These are phyloP conservation scores for Cladophialophora exuberans DNA, from an alignment of 2,329 filamentous ascomycete genomes.

Conservation along the genomic window DNA sequence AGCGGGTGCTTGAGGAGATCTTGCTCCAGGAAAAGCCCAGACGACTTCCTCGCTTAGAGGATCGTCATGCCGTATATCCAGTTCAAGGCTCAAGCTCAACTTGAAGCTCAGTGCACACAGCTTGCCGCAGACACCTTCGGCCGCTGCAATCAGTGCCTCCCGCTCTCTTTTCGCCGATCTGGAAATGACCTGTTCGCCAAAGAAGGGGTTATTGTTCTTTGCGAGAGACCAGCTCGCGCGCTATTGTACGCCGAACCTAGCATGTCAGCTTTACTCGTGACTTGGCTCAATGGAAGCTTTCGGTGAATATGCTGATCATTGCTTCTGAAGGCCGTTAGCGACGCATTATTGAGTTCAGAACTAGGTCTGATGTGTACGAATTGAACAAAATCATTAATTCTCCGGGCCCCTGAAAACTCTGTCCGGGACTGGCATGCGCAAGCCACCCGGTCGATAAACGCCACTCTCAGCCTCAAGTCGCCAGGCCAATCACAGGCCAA, in stretches of 20 bases:
- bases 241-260: constrained; percentile 11
- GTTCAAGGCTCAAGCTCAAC: no score
- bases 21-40: no score
- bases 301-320: background rate
- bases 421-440: background rate
- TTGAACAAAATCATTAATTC: no score
- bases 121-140: no score
- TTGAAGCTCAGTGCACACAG: no score
- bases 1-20: no score
- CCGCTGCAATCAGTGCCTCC: background rate
- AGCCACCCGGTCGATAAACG: constrained; percentile 1
- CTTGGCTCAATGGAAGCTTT: background rate
- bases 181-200: background rate
- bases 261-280: constrained; percentile 1
- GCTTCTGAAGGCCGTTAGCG: background rate
- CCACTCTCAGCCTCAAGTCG: constrained; percentile 8
- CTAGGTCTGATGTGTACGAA: no score
- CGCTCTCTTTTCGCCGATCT: background rate
- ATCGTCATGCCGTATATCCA: no score
- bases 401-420: background rate
- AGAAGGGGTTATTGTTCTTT: constrained; percentile 5
- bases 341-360: constrained; percentile 2
- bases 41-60: no score
- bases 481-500: constrained; percentile 1
- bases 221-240: background rate